Evolutionary conservation across 179 eudicot species (phyloP).

Genomic region (Actinidia arguta): DNA sequence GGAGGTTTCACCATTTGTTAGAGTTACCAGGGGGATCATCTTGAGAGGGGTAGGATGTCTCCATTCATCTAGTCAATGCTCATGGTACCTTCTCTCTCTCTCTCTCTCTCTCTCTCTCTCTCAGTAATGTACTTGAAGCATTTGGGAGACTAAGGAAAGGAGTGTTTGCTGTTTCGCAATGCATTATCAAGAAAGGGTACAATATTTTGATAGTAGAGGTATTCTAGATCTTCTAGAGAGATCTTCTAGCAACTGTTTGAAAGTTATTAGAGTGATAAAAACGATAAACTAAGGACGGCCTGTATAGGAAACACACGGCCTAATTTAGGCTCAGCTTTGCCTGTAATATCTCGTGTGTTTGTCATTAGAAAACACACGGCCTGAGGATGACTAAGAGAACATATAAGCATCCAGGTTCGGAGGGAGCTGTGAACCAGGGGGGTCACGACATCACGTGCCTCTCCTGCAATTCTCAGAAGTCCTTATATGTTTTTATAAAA

Average conservation of each 20-base stretch:
- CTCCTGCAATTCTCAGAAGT: too few species aligned
- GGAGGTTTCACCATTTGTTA: background rate
- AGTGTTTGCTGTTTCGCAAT: background rate
- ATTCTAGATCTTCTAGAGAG: background rate
- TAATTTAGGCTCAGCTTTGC: background rate
- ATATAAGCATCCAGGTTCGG: too few species aligned
- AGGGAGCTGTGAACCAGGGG: too few species aligned
- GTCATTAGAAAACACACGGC: background rate
- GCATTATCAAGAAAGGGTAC: background rate
- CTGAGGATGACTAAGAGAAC: too few species aligned
- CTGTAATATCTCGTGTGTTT: background rate
- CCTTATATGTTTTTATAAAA: too few species aligned
- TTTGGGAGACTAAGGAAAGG: background rate
- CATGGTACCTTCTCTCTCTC: background rate
- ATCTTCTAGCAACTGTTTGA: background rate
- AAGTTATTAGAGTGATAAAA: background rate
- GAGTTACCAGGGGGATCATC: background rate
- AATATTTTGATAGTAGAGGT: background rate
- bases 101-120: background rate
- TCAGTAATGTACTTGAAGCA: background rate
- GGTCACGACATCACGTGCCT: too few species aligned
- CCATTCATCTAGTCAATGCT: background rate
- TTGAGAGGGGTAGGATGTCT: conserved; percentile 1
- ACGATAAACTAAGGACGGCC: background rate
- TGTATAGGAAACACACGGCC: background rate